Base-by-base conservation (phyloP, 164 flowering plant genomes). In the Berberis thunbergii region DNA sequence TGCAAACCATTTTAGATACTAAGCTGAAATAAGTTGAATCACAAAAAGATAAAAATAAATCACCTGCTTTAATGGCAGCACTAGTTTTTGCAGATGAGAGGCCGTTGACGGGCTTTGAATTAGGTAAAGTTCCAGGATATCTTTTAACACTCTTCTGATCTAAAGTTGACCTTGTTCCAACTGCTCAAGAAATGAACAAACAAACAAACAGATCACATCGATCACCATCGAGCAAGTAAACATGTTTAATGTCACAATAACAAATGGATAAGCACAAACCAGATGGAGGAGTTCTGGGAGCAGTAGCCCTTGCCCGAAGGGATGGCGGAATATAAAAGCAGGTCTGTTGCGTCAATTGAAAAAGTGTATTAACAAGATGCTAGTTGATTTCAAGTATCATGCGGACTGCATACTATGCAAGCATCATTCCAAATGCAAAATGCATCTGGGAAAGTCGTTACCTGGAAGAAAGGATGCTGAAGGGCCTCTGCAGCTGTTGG, bases 261-360 rank as follows among this genome's bases (percentile, higher is more conserved):
- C 7, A 7, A 10, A 57, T 1, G 40, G 41, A 38, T 13, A 45
- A 41, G 41, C 11, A 76, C 79, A 69, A 61, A 87, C 96, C 92
- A 70, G 93, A 73, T 63, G 95, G 99, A 64, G 99, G 97, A 38
- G 97, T 89, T 68, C 88, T 81, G 45, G 76, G 54, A 13, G 67
- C 68, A 53, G 83, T 66, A 66, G 84, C 67, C 71, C 79, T 85
- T 13, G 81, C 3, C 26, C 94, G 96, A 50, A 91, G 96, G 5
- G 90, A 84, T 64, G 99, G 99, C 38, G 97, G 99, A 54, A 95
- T 78, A 69, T 95, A 91, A 58, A 71, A 86, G 79, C 97, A 89
- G 63, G 86, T 78, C 99, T 95, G 97, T 68, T 61, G 63, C 0
- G 61, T 45, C 12, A 42, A 66, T n/a, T 40, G 7, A 41, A 13